Base-by-base conservation (phyloP, 306 rosid species). In the Gastrolobium villosum region DNA sequence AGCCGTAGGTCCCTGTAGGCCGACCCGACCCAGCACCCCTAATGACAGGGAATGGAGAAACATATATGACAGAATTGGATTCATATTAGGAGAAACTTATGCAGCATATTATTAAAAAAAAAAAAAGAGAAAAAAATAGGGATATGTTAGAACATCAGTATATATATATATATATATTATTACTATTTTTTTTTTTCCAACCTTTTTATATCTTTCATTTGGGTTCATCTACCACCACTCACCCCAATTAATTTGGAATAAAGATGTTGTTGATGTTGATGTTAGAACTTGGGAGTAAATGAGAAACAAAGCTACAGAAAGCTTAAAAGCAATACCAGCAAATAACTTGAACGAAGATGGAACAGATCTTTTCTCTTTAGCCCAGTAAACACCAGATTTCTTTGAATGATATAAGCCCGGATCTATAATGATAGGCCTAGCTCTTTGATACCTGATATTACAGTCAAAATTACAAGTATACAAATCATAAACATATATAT, bases 271-370 rank as follows among this genome's bases (percentile, higher is more conserved):
- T n/a, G n/a, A n/a, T n/a, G n/a, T n/a, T n/a, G n/a, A n/a, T n/a
- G n/a, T n/a, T n/a, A 32, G 10, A 43, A 26, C 59, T 52, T 60
- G 4, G 39, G 26, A 65, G 37, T 50, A 32, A 66, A 59, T 26
- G 44, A 53, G 78, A 80, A 70, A 3, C 34, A 26, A 68, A 31
- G 32, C 13, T 30, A 49, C 10, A 11, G 77, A 63, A 55, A 36
- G 37, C 37, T 48, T 15, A 41, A 71, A 77, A 46, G 28, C 7
- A 76, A 65, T 83, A 93, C 98, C 99, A 36, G 90, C 84, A 79
- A 86, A 95, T 86, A 95, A 75, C 91, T 93, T 95, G 90, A 95
- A 93, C 0, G 98, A 91, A 32, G 97, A 85, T 0, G 98, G 99
- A 32, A 88, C 83, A 20, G 99, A 87, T 77, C 97, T 89, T 79